phyloP scores from a whole-genome alignment of 75 land plant genomes.

The Pseudotsuga menziesii region DNA sequence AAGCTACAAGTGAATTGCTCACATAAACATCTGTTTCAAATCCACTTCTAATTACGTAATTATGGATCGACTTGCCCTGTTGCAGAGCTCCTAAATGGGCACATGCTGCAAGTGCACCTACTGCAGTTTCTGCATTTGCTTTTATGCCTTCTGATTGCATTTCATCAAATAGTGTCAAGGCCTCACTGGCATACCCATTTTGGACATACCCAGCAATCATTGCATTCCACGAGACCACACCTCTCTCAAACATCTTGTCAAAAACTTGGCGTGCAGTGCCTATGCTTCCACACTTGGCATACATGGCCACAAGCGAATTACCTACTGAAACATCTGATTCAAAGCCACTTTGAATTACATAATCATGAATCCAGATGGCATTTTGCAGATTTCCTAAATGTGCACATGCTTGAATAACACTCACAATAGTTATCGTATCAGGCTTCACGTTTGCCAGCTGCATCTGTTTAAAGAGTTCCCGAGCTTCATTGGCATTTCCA shows the following conservation, averaged over 20 bases:
- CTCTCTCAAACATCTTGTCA: constrained; percentile 12
- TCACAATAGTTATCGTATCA: constrained; percentile 16
- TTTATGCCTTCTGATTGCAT: neutral
- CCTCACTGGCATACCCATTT: constrained; percentile 14
- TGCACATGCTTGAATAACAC: constrained; percentile 18
- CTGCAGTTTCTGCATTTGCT: constrained; percentile 5
- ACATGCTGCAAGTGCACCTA: constrained; percentile 11
- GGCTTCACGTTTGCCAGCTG: constrained; percentile 11
- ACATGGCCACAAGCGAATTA: constrained; percentile 41
- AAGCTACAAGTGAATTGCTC: constrained; percentile 8
- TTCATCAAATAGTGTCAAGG: constrained; percentile 5
- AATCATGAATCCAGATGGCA: constrained; percentile 11
- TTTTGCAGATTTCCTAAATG: no score
- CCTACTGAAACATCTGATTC: constrained; percentile 20
- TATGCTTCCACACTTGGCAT: constrained; percentile 20
- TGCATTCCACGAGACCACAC: constrained; percentile 43
- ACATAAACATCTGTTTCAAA: constrained; percentile 11
- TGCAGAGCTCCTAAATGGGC: neutral
- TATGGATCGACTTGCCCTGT: constrained; percentile 16
- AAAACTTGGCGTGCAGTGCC: constrained; percentile 19
- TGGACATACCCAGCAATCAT: constrained; percentile 30
- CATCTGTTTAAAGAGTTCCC: constrained; percentile 21
- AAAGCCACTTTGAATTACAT: constrained; percentile 20
- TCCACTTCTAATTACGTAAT: constrained; percentile 10
- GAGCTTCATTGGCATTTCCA: constrained; percentile 10